Base-by-base conservation (phyloP, 768 basidiomycete species). In the Podaxis rugospora region DNA sequence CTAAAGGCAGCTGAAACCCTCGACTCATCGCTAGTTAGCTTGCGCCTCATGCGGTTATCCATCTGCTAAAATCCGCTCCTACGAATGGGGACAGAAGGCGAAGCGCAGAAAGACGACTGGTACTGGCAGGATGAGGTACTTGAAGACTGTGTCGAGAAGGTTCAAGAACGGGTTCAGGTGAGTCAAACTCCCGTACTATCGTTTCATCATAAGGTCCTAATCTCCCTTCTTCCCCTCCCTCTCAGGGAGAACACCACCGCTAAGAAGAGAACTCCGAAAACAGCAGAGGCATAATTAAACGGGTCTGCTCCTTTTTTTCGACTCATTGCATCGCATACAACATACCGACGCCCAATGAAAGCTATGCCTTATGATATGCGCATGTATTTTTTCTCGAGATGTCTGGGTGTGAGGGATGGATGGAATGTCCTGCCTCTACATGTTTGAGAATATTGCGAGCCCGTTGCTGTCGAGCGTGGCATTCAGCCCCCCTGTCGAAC, bases 51-150 rank as follows among this genome's bases (percentile, higher is more conserved):
- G 97, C 75, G 97, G 96, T 61, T 98, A 94, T 80, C 97, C 97
- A 49, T 79, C 93, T 59, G 95, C 97, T 58, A 98, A 93, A 80
- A 78, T 96, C 69, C 88, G 96, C 71, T 95, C 93, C 70, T 98
- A 87, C 78, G 91, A 98, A 79, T 98, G 97, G 97, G 94, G 95
- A 67, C 84, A 88, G 74, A 99, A 99, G 86, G 97, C 97, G 57
- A 98, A 98, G 88, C 90, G 97, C 78, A 90, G 96, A 87, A 97
- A 96, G 89, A 98, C 96, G 51, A 98, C 97, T 62, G 97, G 97
- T 62, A 95, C 96, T 66, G 96, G 96, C 66, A 84, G 95, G 71
- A 97, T 97, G 95, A 80, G 82, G 63, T 87, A 94, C 84, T 83
- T 98, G 77, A 97, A 95, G 83, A 76, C 82, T 56, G 96, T 98